Evolutionary conservation across 2,329 filamentous ascomycete genomes (phyloP).

Genomic region (Trichoderma hamatum): DNA sequence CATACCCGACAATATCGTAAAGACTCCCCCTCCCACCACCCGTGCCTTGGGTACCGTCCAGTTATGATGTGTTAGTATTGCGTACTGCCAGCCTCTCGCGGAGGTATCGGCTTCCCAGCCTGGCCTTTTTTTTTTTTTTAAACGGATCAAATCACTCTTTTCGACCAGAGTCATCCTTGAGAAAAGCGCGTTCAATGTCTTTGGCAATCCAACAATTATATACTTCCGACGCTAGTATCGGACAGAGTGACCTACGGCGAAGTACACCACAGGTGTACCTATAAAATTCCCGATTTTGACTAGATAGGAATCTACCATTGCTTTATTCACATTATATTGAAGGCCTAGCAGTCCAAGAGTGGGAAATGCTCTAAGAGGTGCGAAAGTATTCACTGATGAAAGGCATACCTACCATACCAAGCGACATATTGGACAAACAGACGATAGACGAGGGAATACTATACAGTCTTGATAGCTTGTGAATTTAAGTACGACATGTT

Average conservation of each 20-base stretch:
- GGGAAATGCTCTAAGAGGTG: background rate
- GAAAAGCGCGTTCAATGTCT: background rate
- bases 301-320: no score
- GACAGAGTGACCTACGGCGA: background rate
- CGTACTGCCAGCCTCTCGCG: conserved; percentile 16
- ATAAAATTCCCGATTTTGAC: no score
- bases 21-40: background rate
- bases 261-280: background rate
- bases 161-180: conserved; percentile 6
- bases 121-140: conserved; percentile 3
- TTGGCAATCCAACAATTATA: conserved; percentile 19
- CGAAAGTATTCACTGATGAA: no score
- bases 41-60: conserved; percentile 17
- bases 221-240: background rate
- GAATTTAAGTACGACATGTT: background rate
- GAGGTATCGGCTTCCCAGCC: conserved; percentile 10
- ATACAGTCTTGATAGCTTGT: background rate
- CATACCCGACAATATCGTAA: background rate
- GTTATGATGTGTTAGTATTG: background rate
- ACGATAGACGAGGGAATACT: no score
- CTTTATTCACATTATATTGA: background rate
- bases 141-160: background rate
- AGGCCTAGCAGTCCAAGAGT: background rate
- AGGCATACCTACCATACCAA: no score
- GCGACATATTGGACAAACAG: no score